phyloP scores from a whole-genome alignment of 345 rosid genomes.

The Eucalyptus brandiana region DNA sequence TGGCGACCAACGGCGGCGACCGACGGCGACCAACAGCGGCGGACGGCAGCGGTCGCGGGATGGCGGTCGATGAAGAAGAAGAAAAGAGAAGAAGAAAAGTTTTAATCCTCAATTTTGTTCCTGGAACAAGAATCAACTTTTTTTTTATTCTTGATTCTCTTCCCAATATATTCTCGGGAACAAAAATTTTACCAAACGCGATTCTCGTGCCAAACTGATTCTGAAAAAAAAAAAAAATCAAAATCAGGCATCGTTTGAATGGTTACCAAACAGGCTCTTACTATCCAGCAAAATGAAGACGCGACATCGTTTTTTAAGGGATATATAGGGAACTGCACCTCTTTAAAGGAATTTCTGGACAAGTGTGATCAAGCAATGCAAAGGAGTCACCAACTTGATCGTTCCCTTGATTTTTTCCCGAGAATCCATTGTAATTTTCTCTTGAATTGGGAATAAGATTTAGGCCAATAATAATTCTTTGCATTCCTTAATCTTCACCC shows the following conservation, averaged over 20 bases:
- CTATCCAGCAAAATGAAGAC: constrained; percentile 29
- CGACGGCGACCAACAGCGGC: no score
- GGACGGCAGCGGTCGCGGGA: fast-evolving
- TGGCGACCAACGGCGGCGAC: fast-evolving
- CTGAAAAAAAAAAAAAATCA: fast-evolving
- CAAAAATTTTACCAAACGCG: no score
- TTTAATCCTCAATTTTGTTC: no score
- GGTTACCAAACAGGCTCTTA: neutral
- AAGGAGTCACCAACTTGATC: constrained; percentile 17
- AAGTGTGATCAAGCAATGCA: constrained; percentile 42
- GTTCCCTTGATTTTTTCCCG: neutral
- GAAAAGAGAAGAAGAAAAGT: no score
- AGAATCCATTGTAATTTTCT: neutral
- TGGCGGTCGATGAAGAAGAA: no score
- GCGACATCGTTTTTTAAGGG: constrained; percentile 40
- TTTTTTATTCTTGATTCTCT: no score
- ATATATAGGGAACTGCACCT: constrained; percentile 45
- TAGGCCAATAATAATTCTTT: neutral
- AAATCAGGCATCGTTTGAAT: fast-evolving
- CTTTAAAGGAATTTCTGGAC: constrained; percentile 57
- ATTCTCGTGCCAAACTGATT: no score
- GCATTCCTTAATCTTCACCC: neutral
- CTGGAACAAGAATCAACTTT: no score
- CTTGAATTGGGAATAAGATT: neutral
- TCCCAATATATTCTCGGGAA: no score